Conservation (phyloP, 169 alveolate species). For the Amoebophrya sp. region DNA sequence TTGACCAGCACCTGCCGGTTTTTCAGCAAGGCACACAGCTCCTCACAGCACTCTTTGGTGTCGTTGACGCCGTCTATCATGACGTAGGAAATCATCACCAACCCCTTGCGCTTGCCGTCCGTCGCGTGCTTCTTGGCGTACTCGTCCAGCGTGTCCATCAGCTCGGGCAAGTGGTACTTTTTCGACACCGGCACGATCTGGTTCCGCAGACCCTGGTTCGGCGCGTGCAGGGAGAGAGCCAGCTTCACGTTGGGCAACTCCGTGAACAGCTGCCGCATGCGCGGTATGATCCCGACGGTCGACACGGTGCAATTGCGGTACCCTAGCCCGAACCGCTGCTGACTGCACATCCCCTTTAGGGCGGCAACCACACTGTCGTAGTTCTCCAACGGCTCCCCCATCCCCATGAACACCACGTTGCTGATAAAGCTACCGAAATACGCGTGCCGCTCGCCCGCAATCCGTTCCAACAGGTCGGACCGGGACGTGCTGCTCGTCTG, state of each 20-base stretch:
- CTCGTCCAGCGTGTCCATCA: constrained; percentile 47
- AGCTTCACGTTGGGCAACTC: constrained; percentile 51
- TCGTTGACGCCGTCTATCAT: constrained; percentile 49
- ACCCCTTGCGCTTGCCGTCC: constrained; percentile 37
- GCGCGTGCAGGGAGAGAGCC: constrained; percentile 50
- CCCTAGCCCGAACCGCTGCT: constrained; percentile 41
- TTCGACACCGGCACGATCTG: constrained; percentile 51
- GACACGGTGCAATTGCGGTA: constrained; percentile 41
- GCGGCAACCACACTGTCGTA: constrained; percentile 50
- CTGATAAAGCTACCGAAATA: constrained; percentile 26
- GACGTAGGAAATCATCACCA: constrained; percentile 46
- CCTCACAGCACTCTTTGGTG: constrained; percentile 40
- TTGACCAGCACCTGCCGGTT: constrained; percentile 28
- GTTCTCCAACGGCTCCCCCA: constrained; percentile 57
- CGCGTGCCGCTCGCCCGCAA: not conserved
- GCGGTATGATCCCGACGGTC: constrained; percentile 52
- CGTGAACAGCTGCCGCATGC: constrained; percentile 42
- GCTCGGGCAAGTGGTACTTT: constrained; percentile 41
- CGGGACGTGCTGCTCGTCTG: not conserved
- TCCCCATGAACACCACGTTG: constrained; percentile 54
- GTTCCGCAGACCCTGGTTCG: constrained; percentile 50
- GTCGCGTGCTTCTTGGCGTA: constrained; percentile 37
- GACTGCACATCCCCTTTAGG: constrained; percentile 40
- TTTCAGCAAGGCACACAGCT: constrained; percentile 39
- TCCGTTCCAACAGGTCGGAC: not conserved